Conservation (phyloP, 2,329 filamentous ascomycete genomes). For the Fusarium sublunatum region DNA sequence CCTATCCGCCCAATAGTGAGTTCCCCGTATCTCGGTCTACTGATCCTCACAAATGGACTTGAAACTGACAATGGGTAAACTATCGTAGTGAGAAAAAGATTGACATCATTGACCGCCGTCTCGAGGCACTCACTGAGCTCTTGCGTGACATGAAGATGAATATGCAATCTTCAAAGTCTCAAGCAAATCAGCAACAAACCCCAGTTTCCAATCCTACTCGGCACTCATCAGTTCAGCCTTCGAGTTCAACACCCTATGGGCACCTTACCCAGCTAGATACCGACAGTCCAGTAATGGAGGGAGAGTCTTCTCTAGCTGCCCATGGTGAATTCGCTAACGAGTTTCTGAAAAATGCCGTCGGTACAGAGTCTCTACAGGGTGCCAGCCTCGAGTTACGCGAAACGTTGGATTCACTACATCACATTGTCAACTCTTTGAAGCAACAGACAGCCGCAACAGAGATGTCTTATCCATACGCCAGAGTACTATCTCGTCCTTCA, state of each 20-base stretch:
- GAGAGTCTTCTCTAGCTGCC: slow-evolving; percentile 58
- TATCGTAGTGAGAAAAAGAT: slow-evolving; percentile 53
- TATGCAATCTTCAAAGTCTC: slow-evolving; percentile 28
- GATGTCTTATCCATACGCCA: slow-evolving; percentile 43
- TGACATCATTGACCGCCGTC: slow-evolving; percentile 52
- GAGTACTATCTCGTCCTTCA: slow-evolving; percentile 31
- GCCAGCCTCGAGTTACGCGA: slow-evolving; percentile 50
- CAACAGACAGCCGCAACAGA: slow-evolving; percentile 41
- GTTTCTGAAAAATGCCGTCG: slow-evolving; percentile 55
- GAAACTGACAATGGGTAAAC: neutral
- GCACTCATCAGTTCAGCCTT: slow-evolving; percentile 25
- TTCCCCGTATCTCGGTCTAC: neutral
- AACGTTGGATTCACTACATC: slow-evolving; percentile 51
- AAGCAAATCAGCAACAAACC: slow-evolving; percentile 24
- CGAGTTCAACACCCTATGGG: slow-evolving; percentile 34
- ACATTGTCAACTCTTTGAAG: slow-evolving; percentile 44
- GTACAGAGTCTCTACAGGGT: slow-evolving; percentile 43
- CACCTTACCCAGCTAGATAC: slow-evolving; percentile 33
- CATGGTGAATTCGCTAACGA: slow-evolving; percentile 61
- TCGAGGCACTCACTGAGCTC: slow-evolving; percentile 50
- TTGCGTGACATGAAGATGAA: slow-evolving; percentile 50
- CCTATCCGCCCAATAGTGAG: slow-evolving; percentile 54
- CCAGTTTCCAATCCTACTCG: slow-evolving; percentile 26
- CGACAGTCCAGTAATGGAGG: slow-evolving; percentile 54
- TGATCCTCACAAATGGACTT: neutral